Evolutionary conservation across 768 basidiomycete genomes (phyloP), one percentile per base, ranked within the genome.

Genomic region (Tulasnella sp.): DNA sequence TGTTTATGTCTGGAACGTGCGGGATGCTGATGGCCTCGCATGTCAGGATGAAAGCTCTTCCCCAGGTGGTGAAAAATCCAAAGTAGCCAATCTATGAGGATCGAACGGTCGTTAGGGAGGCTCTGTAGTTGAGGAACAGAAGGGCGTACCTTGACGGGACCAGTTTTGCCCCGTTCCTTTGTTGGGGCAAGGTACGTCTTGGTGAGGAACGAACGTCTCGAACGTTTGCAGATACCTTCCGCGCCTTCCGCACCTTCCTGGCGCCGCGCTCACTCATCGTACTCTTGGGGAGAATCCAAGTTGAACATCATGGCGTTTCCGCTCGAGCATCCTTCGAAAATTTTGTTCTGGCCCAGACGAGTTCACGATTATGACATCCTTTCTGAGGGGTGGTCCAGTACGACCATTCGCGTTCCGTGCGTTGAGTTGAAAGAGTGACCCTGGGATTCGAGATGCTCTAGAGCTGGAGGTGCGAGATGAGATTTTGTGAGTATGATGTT

Each of bases 261-360:
- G n/a, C 46, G 8, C 36, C 80, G 0, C 39, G 48, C 81, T 81
- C 82, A 82, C 68, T 80, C 76, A 77, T 82, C 81, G 40, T 82
- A 82, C 46, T 82, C 82, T 7, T 56, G 46, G 16, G 81, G 80
- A 39, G 36, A 71, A 34, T 80, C 80, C 38, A 46, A 42, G 16
- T 82, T 80, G 48, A 74, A 87, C 88, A 89, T 87, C 83, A 85
- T 84, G 0, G 92, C 92, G 81, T 94, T 93, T 72, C 92, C 88
- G 2, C 91, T 87, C 7, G 91, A 90, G 78, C 93, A 94, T 83
- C 93, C 93, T 34, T 93, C 93, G 8, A 94, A 87, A 83, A 94
- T 86, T 82, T 90, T 92, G 85, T 92, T 85, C 86, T 82, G 86
- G 86, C n/a, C 87, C 87, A 44, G 85, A 86, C 2, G 89, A 89